phyloP scores from a whole-genome alignment of 768 basidiomycete species.

The Termitomyces sp. region DNA sequence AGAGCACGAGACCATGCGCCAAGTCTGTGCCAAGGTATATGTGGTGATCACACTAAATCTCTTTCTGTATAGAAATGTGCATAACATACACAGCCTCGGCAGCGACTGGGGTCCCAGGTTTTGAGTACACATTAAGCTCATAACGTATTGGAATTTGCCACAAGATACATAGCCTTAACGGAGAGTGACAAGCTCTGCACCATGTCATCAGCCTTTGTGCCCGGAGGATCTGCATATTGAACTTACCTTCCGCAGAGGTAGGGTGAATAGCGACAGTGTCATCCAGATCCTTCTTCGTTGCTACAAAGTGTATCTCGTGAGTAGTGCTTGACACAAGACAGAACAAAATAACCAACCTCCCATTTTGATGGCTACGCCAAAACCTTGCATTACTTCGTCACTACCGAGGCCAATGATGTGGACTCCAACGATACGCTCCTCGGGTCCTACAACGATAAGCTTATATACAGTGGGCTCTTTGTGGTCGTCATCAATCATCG shows the following conservation, averaged over 20 bases:
- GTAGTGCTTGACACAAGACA: not conserved
- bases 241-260: slow-evolving; percentile 73
- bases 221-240: not conserved
- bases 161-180: slow-evolving; percentile 15
- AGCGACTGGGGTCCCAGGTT: slow-evolving; percentile 4
- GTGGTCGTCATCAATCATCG: slow-evolving; percentile 83
- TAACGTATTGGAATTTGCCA: not conserved
- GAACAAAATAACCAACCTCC: slow-evolving; percentile 36
- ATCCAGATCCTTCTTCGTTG: slow-evolving; percentile 77
- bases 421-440: slow-evolving; percentile 94
- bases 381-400: slow-evolving; percentile 95
- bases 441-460: slow-evolving; percentile 77
- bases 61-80: not conserved
- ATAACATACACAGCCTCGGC: not conserved
- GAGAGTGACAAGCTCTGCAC: slow-evolving; percentile 47
- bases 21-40: not conserved
- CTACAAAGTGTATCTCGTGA: slow-evolving; percentile 23
- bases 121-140: not conserved
- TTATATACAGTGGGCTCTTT: slow-evolving; percentile 97
- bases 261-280: slow-evolving; percentile 92
- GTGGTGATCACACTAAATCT: not conserved
- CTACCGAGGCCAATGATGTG: slow-evolving; percentile 90
- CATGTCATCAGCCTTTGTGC: slow-evolving; percentile 11
- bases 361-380: slow-evolving; percentile 98
- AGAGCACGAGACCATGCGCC: not conserved